A percentile compares a stretch with the other conserved stretches of the same genome.
These are phyloP conservation scores for Nowakowskiella sp. DNA, from an alignment of 192 early-diverging fungal species.

Conservation along the genomic window DNA sequence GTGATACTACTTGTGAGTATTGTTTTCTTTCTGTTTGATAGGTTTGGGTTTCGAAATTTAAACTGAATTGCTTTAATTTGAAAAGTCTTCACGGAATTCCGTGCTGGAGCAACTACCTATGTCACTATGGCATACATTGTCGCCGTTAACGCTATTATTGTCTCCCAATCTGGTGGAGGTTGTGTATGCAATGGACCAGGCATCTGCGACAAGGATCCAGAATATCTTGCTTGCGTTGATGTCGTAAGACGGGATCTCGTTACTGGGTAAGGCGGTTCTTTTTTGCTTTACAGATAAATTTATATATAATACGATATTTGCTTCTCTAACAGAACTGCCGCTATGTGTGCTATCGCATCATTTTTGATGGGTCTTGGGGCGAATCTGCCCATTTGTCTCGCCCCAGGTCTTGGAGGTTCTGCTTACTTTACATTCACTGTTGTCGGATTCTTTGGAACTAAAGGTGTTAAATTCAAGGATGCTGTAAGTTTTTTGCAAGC, in stretches of 20 bases:
- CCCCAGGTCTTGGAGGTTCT: constrained; percentile 76
- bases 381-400: constrained; percentile 71
- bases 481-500: no score
- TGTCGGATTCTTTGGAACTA: constrained; percentile 71
- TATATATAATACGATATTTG: neutral
- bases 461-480: constrained; percentile 60
- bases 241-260: constrained; percentile 61
- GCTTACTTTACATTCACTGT: constrained; percentile 81
- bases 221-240: constrained; percentile 56
- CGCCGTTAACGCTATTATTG: constrained; percentile 59
- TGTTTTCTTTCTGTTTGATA: neutral
- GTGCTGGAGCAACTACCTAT: constrained; percentile 48
- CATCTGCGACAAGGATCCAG: constrained; percentile 46
- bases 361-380: constrained; percentile 62
- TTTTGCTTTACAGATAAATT: constrained; percentile 4
- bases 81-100: constrained; percentile 20
- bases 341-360: constrained; percentile 51
- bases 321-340: constrained; percentile 60
- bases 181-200: constrained; percentile 61
- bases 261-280: constrained; percentile 56
- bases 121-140: constrained; percentile 53
- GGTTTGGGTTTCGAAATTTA: neutral
- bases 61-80: neutral
- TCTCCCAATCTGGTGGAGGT: constrained; percentile 69
- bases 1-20: constrained; percentile 17